Base-by-base conservation (phyloP, 257 asterid genomes). In the Nicotiana obtusifolia region DNA sequence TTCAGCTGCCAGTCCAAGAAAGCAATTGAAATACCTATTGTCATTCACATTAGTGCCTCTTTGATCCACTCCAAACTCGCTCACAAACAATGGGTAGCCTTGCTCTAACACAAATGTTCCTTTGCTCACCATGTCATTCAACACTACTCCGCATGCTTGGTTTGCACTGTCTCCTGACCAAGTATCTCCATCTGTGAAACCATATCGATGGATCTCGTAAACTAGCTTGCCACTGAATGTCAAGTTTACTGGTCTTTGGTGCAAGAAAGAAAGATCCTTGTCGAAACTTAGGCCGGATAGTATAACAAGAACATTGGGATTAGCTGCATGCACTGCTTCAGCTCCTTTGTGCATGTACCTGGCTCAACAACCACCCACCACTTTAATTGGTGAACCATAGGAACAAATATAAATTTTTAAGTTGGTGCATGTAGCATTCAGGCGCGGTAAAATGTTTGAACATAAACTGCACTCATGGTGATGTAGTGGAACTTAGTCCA, bases 1-100 rank as follows among this genome's bases (percentile, higher is more conserved):
- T 66, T 93, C 95, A 69, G 99, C 98, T 19, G 99, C 98, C 93
- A 94, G 89, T 11, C 97, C 99, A 93, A 92, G 82, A 82, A 96
- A 91, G 78, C 98, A 96, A 77, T 93, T 93, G 84, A 96, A 83
- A 85, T 60, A 94, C 87, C 97, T 89, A 57, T 94, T 96, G 85
- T 96, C 99, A 41, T 96, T 96, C 82, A 88, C 97, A 62, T 96
- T 93, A 2, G 60, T 89, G 10, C 99, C 98, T 88, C 97, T 90
- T 81, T 88, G 87, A 80, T 96, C 98, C 62, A 88, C 85, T 5
- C 99, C 98, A 79, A 91, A 96, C 88, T 94, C 98, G 57, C 99
- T 93, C 65, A 96, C 75, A 67, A 94, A 93, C 88, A 96, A 83
- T 37, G 99, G 99, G 91, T 93, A 96, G 11, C 98, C 98, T 85